These are phyloP conservation scores for Adansonia digitata DNA, from an alignment of 345 rosid species.

Conservation along the genomic window DNA sequence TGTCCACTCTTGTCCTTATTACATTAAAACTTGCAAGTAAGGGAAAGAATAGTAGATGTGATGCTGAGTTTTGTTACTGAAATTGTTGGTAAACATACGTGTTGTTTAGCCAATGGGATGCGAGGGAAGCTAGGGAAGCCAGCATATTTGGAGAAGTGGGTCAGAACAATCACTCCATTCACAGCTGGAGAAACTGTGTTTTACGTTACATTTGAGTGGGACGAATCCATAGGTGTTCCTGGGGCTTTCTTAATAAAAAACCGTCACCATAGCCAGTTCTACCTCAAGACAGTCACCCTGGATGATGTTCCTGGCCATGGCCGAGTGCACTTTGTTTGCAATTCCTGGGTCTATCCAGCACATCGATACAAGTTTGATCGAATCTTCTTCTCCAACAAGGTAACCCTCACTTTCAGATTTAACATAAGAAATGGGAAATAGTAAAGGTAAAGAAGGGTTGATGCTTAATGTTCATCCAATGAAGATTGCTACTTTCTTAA, in stretches of 20 bases:
- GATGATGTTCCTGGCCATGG: conserved; percentile 50
- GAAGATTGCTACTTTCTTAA: too few relatives aligned
- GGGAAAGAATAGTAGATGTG: neutral
- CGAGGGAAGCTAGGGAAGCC: conserved; percentile 51
- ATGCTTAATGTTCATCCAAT: neutral
- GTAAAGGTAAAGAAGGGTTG: too few relatives aligned
- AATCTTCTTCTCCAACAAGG: conserved; percentile 90
- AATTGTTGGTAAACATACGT: neutral
- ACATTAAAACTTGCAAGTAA: neutral
- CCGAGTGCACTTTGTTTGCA: conserved; percentile 65
- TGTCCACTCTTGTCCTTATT: neutral
- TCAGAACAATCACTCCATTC: conserved; percentile 22
- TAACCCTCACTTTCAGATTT: conserved; percentile 15
- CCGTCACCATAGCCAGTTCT: conserved; percentile 59
- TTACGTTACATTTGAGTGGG: conserved; percentile 50
- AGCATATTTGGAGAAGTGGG: conserved; percentile 54
- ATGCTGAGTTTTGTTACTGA: too few relatives aligned
- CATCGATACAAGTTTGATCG: conserved; percentile 62
- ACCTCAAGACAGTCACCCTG: conserved; percentile 60
- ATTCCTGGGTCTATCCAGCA: conserved; percentile 86
- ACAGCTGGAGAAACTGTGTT: conserved; percentile 47
- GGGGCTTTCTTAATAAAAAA: conserved; percentile 66
- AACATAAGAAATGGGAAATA: neutral
- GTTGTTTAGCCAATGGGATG: conserved; percentile 28
- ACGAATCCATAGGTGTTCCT: conserved; percentile 55